A percentile compares a stretch with the other conserved stretches of the same genome.
Evolutionary conservation across 192 early-diverging fungal genomes (phyloP).

Genomic region (Oehlia diaphana): DNA sequence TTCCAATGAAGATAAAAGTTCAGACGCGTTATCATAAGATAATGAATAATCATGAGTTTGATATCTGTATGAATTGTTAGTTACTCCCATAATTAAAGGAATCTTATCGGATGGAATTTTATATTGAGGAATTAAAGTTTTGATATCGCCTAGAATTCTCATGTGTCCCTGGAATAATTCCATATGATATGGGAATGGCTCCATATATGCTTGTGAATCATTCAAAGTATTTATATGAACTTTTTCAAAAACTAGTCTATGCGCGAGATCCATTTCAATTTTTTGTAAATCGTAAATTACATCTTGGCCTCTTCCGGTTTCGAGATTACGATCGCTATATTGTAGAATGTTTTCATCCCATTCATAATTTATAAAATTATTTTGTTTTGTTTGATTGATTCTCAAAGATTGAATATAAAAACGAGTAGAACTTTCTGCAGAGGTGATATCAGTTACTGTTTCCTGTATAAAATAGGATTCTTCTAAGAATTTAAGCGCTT

Average conservation of each 20-base stretch:
- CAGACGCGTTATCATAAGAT: slow-evolving; percentile 7
- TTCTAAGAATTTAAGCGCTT: slow-evolving; percentile 24
- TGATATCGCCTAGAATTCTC: slow-evolving; percentile 23
- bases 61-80: not conserved
- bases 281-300: slow-evolving; percentile 26
- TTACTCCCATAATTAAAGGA: not conserved
- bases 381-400: not conserved
- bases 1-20: slow-evolving; percentile 26
- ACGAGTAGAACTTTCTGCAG: not conserved
- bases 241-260: slow-evolving; percentile 22
- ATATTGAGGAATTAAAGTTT: slow-evolving; percentile 19
- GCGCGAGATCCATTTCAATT: slow-evolving; percentile 27
- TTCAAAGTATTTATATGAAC: slow-evolving; percentile 14
- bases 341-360: slow-evolving; percentile 20
- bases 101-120: not conserved
- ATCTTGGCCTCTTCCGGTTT: slow-evolving; percentile 24
- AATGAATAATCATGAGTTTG: not conserved
- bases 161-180: slow-evolving; percentile 24
- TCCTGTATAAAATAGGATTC: not conserved
- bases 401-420: slow-evolving; percentile 4
- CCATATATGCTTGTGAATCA: slow-evolving; percentile 3
- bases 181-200: slow-evolving; percentile 26
- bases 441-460: not conserved
- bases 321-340: slow-evolving; percentile 18
- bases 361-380: slow-evolving; percentile 14